Percentiles rank a stretch among this genome's conserved stretches.
Conservation (phyloP, 306 rosid genomes). For the Glycine soja region DNA sequence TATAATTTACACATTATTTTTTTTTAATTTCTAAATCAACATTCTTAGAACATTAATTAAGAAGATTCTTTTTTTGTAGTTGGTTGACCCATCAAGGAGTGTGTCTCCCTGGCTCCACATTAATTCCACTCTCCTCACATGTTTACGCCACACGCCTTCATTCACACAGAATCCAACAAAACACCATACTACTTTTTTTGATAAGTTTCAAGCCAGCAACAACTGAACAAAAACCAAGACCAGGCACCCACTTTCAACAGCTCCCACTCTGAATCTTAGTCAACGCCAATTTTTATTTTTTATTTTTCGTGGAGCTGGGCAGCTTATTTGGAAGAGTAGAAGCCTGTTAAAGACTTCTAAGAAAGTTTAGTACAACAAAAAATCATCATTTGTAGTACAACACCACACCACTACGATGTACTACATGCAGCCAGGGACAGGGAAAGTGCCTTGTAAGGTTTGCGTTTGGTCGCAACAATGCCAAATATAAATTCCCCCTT, state of each 20-base stretch:
- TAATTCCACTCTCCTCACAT: background rate
- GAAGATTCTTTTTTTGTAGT: too few relatives aligned
- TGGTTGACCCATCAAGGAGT: background rate
- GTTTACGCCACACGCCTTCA: background rate
- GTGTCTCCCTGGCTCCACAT: background rate
- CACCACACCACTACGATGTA: conserved; percentile 39
- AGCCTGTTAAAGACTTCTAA: background rate
- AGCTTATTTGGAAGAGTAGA: background rate
- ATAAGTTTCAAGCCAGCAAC: background rate
- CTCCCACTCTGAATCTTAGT: background rate
- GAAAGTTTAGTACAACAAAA: conserved; percentile 51
- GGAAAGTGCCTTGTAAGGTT: background rate
- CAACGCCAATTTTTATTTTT: background rate
- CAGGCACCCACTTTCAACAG: background rate
- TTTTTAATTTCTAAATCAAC: too few relatives aligned
- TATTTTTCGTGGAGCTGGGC: background rate
- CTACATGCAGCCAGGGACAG: conserved; percentile 51
- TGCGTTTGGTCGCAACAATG: background rate
- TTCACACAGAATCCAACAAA: background rate
- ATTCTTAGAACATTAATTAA: too few relatives aligned
- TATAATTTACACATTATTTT: too few relatives aligned
- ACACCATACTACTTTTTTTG: background rate
- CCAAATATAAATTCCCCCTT: conserved; percentile 6
- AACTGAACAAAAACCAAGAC: too few relatives aligned
- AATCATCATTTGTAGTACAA: conserved; percentile 38